Base-by-base conservation (phyloP, 768 basidiomycete genomes). In the Auriscalpium orientale region DNA sequence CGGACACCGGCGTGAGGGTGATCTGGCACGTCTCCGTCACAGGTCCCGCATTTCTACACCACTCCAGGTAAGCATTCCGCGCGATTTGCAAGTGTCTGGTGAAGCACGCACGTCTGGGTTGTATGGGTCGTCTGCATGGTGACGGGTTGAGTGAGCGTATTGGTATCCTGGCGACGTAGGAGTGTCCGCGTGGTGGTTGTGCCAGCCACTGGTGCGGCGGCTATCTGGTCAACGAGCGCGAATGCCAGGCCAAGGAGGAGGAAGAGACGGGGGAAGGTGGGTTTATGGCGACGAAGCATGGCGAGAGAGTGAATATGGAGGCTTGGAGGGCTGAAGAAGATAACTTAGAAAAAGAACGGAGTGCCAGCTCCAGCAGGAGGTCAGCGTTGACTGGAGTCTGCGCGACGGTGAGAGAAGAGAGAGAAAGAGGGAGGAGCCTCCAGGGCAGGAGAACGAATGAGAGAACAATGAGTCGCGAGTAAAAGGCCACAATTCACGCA, bases 101-200 rank as follows among this genome's bases (percentile, higher is more conserved):
- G 34, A 4, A 35, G n/a, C 15, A 71, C 77, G 66, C 63, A 79
- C 77, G 73, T 77, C 58, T 76, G 65, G 15, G 72, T 58, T 21
- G 65, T 69, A 51, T 61, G 64, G 45, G 67, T 69, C 6, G 74
- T 76, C 40, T 68, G 68, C 4, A 76, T 53, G 13, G 72, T 71
- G 6, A 71, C 69, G 18, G 75, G 65, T 7, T 68, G 65, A 10
- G 66, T 57, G 35, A 71, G 60, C 11, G 67, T 56, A 13, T 67
- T 56, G 20, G 55, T 66, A 22, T 15, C 49, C 63, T 60, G 57
- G 56, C 64, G 57, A 63, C 57, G 49, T 40, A 43, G 49, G 53
- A 52, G 1, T 8, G 36, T 49, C 38, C 22, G 33, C 35, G 47
- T 51, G 40, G 54, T 21, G 49, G 54, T 40, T 16, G 33, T 5